phyloP scores from a whole-genome alignment of 2,329 filamentous ascomycete genomes.

The Bretziella fagacearum region DNA sequence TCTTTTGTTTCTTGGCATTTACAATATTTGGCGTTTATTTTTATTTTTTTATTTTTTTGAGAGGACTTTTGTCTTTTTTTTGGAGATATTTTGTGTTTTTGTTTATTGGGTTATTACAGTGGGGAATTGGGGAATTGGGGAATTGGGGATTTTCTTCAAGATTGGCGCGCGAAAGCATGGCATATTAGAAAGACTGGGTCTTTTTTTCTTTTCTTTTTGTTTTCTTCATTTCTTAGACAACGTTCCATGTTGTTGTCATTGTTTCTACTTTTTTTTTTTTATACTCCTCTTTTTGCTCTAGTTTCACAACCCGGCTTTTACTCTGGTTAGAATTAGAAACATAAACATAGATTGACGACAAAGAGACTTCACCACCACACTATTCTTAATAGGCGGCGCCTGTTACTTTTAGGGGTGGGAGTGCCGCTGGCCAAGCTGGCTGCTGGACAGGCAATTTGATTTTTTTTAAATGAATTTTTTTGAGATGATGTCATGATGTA shows the following conservation, averaged over 20 bases:
- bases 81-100: not conserved
- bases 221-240: not conserved
- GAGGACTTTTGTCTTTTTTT: not conserved
- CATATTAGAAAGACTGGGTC: not conserved
- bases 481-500: not conserved
- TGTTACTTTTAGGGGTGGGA: not conserved
- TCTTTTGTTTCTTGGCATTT: not conserved
- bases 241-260: not conserved
- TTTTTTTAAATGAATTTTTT: conserved; percentile 2
- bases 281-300: not conserved
- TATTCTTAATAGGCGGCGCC: conserved; percentile 2
- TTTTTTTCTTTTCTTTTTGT: not conserved
- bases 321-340: conserved; percentile 1
- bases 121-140: not conserved
- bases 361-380: not conserved
- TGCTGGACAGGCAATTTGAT: conserved; percentile 3
- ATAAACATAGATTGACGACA: not conserved
- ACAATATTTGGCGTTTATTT: not conserved
- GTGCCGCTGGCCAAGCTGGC: not conserved
- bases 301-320: not conserved
- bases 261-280: not conserved
- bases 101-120: not conserved
- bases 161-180: not conserved
- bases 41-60: not conserved
- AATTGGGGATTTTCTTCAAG: not conserved